Evolutionary conservation across 2,329 filamentous ascomycete species (phyloP), one percentile per base, ranked within the genome.

Genomic region (Pochonia chlamydosporia): DNA sequence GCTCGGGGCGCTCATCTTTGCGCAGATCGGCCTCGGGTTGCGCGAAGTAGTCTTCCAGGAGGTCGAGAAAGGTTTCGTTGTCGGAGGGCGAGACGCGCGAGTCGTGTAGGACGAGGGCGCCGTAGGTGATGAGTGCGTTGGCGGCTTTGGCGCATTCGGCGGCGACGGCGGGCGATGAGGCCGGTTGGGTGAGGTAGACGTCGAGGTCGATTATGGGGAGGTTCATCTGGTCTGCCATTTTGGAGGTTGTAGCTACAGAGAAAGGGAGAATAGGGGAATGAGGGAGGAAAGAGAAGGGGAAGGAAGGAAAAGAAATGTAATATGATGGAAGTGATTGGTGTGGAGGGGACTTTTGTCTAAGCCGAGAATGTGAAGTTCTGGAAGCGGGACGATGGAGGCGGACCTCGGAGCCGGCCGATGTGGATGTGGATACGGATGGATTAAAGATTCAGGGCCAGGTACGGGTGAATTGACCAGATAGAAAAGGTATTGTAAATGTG

Each of bases 11-110:
- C 65, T 81, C 76, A 54, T 82, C 79, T 30, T 58, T 59, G 42
- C 61, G 62, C 30, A 82, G 68, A 3, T 58, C 61, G 8, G 60
- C 68, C 16, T 66, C 64, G 14, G 78, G 73, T 62, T 82, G 79
- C 28, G 76, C 77, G 57, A 82, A 82, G 68, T 82, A 82, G 66
- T 81, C 77, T 63, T 82, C 79, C n/a, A 82, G 72, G 31, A 82
- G 68, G 61, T 82, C 77, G 48, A 82, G 73, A 55, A 82, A 82
- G 46, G 67, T 63, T 23, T 66, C 65, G 65, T 82, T 82, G 63
- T 79, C 75, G 3, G 63, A 55, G 55, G 78, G 75, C 16, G 74
- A 68, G 11, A 81, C 78, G 52, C 79, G 77, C 44, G 74, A 75
- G 65, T 82, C 79, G 65, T 79, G 79, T 40, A 82, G 70, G 21